phyloP scores from a whole-genome alignment of 2,329 filamentous ascomycete species.

The Botrytis pseudocinerea region DNA sequence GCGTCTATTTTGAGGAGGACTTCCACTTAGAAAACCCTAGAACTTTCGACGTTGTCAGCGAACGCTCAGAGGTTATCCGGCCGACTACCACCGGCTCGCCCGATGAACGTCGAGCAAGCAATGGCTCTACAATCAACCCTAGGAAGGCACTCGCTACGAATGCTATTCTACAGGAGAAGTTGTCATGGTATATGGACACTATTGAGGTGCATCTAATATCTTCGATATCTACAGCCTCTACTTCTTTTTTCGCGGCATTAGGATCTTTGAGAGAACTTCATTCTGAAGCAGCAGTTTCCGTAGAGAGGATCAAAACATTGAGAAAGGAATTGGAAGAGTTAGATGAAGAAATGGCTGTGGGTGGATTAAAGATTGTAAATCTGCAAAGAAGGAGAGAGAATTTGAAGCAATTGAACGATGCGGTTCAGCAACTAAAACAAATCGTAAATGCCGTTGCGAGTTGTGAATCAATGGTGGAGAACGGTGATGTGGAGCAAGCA shows the following conservation, averaged over 20 bases:
- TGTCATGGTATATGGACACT: conserved; percentile 99
- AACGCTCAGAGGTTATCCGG: conserved; percentile 88
- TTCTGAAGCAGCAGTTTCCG: conserved; percentile 87
- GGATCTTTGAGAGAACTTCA: conserved; percentile 90
- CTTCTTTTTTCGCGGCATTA: conserved; percentile 92
- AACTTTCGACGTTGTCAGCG: conserved; percentile 94
- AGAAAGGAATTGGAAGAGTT: conserved; percentile 77
- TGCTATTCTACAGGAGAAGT: conserved; percentile 94
- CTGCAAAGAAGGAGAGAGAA: conserved; percentile 83
- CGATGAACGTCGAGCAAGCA: conserved; percentile 56
- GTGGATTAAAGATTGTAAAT: conserved; percentile 81
- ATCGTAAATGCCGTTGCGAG: conserved; percentile 73
- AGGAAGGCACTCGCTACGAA: conserved; percentile 92
- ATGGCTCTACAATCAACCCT: conserved; percentile 59
- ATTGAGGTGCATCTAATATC: conserved; percentile 96
- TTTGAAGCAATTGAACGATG: conserved; percentile 75
- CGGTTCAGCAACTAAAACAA: conserved; percentile 77
- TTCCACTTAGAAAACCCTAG: conserved; percentile 95
- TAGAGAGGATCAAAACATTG: conserved; percentile 78
- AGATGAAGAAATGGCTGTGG: conserved; percentile 83
- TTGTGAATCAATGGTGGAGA: conserved; percentile 81
- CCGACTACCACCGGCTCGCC: conserved; percentile 54
- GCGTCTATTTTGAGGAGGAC: conserved; percentile 90
- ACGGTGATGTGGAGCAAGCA: conserved; percentile 79
- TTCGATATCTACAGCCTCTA: conserved; percentile 92